Evolutionary conservation across 2,329 filamentous ascomycete genomes (phyloP).

Genomic region (Venturia oleaginea): DNA sequence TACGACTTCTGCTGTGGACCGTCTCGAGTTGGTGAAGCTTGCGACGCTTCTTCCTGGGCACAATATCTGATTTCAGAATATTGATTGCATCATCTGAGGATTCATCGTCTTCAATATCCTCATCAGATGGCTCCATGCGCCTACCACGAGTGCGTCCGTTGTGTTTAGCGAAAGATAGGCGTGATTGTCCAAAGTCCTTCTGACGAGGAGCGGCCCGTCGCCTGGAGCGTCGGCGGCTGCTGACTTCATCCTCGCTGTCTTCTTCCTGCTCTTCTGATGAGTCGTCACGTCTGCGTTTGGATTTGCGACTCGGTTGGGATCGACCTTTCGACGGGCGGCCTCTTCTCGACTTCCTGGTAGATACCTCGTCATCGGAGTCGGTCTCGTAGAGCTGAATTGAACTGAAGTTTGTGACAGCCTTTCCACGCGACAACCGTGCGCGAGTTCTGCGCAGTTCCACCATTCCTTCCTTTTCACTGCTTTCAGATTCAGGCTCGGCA

Average conservation of each 20-base stretch:
- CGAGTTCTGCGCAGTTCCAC: background rate
- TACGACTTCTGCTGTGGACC: background rate
- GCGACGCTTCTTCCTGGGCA: conserved; percentile 28
- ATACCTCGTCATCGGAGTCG: conserved; percentile 2
- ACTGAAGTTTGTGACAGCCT: background rate
- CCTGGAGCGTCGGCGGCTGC: background rate
- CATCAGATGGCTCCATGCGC: background rate
- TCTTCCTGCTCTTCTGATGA: background rate
- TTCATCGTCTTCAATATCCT: background rate
- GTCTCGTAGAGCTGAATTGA: background rate
- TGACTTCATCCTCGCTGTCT: background rate
- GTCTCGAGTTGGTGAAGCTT: background rate
- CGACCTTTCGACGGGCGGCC: background rate
- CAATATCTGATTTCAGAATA: conserved; percentile 33
- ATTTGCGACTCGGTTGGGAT: conserved; percentile 2
- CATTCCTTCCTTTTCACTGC: conserved; percentile 1
- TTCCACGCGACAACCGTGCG: background rate
- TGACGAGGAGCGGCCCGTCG: background rate
- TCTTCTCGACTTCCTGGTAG: background rate
- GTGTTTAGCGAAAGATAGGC: conserved; percentile 3
- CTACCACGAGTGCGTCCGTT: conserved; percentile 6
- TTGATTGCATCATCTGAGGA: background rate
- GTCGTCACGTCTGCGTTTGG: background rate
- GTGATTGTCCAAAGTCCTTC: background rate
- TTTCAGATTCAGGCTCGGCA: background rate